Base-by-base conservation (phyloP, 805 yeast genomes). In the Isabelozyma gotoi region DNA sequence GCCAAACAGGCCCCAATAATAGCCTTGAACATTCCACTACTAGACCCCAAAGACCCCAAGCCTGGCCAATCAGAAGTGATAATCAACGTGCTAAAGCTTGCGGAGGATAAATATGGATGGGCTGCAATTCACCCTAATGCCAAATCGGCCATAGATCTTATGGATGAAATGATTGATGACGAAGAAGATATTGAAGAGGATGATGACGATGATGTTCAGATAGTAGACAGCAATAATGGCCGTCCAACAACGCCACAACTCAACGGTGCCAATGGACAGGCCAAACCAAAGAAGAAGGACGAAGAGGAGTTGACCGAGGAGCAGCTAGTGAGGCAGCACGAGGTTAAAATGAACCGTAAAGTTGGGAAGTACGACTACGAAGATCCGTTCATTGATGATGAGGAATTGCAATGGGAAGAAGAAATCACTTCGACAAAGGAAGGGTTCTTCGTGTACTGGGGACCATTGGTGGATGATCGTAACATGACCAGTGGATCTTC, bases 301-400 rank as follows among this genome's bases (percentile, higher is more conserved):
- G 59, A 56, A n/a, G 59, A 56, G 34, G 65, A 60, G 36, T 53
- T 65, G 34, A 60, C 67, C 2, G 73, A 65, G 60, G 65, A 73
- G 57, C 70, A 77, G 57, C 67, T 74, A 52, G 65, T 74, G 46
- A 58, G 68, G 45, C 65, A 69, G 51, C 76, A 71, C 56, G 68
- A 74, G 55, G 63, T 71, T 43, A 59, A 63, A 59, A 68, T 72
- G 74, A 85, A 85, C 56, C 78, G 90, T 41, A 80, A 86, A 50
- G 88, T 90, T 29, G 97, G 97, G 2, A 89, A 88, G 58, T 94
- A 94, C 64, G 99, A 94, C 60, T 73, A 80, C 39, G 83, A 87
- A 47, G 99, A 94, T 63, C 99, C 98, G 2, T 94, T 94, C 57
- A 94, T 94, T 45, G 99, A 94, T 67, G 99, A 94, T 65, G 79